Conservation (phyloP, 2,329 filamentous ascomycete species). For the Pseudocercospora ulei region DNA sequence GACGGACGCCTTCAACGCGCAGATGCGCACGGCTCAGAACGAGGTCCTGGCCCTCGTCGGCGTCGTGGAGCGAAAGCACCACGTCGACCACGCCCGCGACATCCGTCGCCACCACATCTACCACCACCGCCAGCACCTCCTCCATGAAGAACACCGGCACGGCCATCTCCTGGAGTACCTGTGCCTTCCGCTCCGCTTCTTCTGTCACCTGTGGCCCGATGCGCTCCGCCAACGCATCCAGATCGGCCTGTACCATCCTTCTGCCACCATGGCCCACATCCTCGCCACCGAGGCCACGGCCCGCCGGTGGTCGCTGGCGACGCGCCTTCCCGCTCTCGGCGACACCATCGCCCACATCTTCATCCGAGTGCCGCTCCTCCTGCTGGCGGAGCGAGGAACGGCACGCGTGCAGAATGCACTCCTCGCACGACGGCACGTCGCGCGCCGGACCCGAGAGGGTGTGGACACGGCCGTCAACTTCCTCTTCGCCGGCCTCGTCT, state of each 20-base stretch:
- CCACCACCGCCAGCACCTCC: slow-evolving; percentile 15
- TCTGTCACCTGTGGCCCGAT: slow-evolving; percentile 22
- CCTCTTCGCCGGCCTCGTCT: slow-evolving; percentile 15
- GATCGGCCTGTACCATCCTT: slow-evolving; percentile 23
- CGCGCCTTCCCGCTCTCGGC: slow-evolving; percentile 17
- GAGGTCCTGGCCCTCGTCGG: slow-evolving; percentile 42
- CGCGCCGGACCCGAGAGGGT: slow-evolving; percentile 14
- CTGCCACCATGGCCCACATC: slow-evolving; percentile 19
- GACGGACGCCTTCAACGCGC: slow-evolving; percentile 36
- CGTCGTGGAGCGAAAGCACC: slow-evolving; percentile 38
- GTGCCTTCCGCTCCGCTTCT: slow-evolving; percentile 13
- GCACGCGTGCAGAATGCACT: slow-evolving; percentile 18
- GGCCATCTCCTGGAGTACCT: slow-evolving; percentile 23
- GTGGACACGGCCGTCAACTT: slow-evolving; percentile 15
- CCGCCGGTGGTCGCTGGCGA: slow-evolving; percentile 13
- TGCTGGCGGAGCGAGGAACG: slow-evolving; percentile 19
- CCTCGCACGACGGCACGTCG: slow-evolving; percentile 5
- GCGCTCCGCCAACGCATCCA: slow-evolving; percentile 22
- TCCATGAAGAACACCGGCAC: slow-evolving; percentile 23
- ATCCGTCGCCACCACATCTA: slow-evolving; percentile 11
- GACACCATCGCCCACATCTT: slow-evolving; percentile 18
- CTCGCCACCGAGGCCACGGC: slow-evolving; percentile 17
- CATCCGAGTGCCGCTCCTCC: slow-evolving; percentile 16
- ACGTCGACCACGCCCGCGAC: slow-evolving; percentile 14
- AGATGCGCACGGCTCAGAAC: slow-evolving; percentile 41